A percentile compares a stretch with the other conserved stretches of the same genome.
phyloP scores from a whole-genome alignment of 192 early-diverging fungal species.

The Backusella liffmaniae region DNA sequence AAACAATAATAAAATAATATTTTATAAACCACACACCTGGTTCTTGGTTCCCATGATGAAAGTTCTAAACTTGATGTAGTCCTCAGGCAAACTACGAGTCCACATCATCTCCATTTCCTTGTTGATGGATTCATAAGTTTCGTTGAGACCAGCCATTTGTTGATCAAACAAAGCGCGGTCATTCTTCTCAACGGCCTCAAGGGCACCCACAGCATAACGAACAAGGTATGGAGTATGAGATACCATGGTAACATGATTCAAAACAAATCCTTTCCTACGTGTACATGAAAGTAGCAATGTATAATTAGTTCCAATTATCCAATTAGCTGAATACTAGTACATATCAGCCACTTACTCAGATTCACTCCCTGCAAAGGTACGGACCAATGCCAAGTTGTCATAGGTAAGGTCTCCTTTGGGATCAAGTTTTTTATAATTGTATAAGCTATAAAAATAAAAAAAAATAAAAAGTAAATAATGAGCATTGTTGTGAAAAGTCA shows the following conservation, averaged over 20 bases:
- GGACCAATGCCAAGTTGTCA: constrained; percentile 77
- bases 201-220: constrained; percentile 53
- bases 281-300: not conserved
- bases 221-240: constrained; percentile 68
- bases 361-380: constrained; percentile 71
- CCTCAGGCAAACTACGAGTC: constrained; percentile 59
- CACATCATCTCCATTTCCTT: constrained; percentile 81
- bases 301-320: not conserved
- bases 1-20: not conserved
- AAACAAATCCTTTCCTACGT: constrained; percentile 66
- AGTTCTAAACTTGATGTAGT: constrained; percentile 87
- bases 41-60: constrained; percentile 90
- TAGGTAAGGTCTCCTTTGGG: constrained; percentile 47
- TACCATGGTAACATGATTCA: constrained; percentile 89
- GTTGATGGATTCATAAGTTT: constrained; percentile 70
- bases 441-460: constrained; percentile 52
- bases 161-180: constrained; percentile 65
- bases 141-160: constrained; percentile 53
- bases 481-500: not conserved
- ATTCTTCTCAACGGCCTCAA: constrained; percentile 49
- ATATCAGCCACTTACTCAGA: constrained; percentile 53
- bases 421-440: constrained; percentile 82
- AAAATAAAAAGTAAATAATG: not conserved
- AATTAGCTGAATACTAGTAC: not conserved
- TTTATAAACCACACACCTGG: constrained; percentile 37